Base-by-base conservation (phyloP, 1,284 basidiomycete genomes). In the Anthracocystis walkeri region DNA sequence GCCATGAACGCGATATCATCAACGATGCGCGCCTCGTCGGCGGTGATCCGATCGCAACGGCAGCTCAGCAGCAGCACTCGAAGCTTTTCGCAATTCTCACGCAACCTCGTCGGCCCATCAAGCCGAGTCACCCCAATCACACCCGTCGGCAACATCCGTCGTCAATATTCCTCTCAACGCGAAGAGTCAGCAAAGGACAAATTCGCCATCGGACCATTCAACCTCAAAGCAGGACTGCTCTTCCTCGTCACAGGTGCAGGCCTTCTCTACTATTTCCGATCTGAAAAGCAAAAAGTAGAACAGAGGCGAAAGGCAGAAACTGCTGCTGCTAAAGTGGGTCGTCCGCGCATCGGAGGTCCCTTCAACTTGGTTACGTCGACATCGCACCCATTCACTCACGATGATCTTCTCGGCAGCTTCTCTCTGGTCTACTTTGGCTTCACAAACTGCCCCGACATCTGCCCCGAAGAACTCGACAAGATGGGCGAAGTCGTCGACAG, bases 391-490 rank as follows among this genome's bases (percentile, higher is more conserved):
- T 96, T 95, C 86, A 93, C 93, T 0, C 91, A 97, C 54, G 87
- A 92, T 65, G 90, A 97, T 83, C 87, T 99, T 56, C 93, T 63
- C 91, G 93, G 88, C 92, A 81, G 66, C 66, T 89, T 89, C 87
- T 92, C 89, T 41, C 87, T 99, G 74, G 91, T 99, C 61, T 99
- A 99, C 87, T 85, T 85, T 65, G 98, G 65, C 89, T 89, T 40
- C 62, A 85, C 80, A 90, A 91, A 42, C 90, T 93, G 75, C 83
- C 97, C 96, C 4, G 97, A 99, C 86, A 98, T 99, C 68, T 99
- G 96, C 85, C 96, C 96, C 2, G 94, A 97, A 72, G 96, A 99
- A 87, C 89, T 99, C 33, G 96, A 99, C 88, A 99, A 99, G 88
- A 92, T 98, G 89, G 91, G 92, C 21, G 88, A 87, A 1, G 91